Percentiles rank a stretch among this genome's conserved stretches.
Conservation (phyloP, 2,329 filamentous ascomycete species). For the Mollisiaceae sp. region DNA sequence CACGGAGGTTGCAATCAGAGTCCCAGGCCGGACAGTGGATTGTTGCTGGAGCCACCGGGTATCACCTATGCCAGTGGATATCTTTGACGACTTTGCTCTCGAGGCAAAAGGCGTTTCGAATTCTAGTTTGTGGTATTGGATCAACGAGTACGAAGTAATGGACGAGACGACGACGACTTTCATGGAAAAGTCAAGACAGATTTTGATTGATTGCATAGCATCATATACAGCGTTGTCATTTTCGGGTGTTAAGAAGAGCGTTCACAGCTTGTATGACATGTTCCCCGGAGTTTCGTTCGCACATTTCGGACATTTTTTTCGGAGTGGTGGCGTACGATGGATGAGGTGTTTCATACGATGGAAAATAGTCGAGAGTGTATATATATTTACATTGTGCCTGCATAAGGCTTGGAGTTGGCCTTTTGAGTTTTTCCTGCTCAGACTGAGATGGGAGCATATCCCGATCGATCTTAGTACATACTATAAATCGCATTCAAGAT, state of each 20-base stretch:
- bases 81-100: neutral
- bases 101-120: neutral
- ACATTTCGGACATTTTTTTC: no score
- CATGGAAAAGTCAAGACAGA: neutral
- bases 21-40: slow-evolving; percentile 12
- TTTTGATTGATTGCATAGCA: neutral
- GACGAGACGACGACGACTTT: neutral
- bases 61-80: neutral
- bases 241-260: neutral
- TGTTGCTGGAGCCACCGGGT: neutral
- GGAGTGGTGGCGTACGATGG: neutral
- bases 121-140: no score
- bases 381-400: neutral
- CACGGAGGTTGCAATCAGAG: slow-evolving; percentile 32
- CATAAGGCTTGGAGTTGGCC: neutral
- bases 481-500: neutral
- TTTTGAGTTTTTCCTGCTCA: neutral
- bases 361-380: neutral
- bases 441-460: neutral
- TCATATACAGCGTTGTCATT: slow-evolving; percentile 4
- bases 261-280: no score
- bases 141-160: neutral
- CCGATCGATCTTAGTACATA: neutral
- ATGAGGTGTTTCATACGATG: neutral
- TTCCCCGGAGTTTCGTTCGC: neutral